Percentiles rank a stretch among this genome's conserved stretches.
phyloP scores from a whole-genome alignment of 768 basidiomycete species.

The Dendrothele bispora region DNA sequence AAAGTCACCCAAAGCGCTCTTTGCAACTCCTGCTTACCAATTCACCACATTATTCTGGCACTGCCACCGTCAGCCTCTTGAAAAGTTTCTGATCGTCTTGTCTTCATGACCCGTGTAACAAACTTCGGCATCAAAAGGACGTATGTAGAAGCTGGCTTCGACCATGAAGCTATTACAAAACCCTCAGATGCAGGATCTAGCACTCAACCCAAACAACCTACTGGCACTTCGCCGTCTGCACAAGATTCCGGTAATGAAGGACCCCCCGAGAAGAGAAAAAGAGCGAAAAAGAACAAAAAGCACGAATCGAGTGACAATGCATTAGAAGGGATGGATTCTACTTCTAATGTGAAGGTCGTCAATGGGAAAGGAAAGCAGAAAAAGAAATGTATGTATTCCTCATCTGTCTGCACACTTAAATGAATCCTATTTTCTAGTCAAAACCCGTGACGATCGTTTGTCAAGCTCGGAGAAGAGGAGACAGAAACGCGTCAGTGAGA shows the following conservation, averaged over 20 bases:
- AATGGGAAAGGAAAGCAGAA: slow-evolving; percentile 14
- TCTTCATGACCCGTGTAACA: slow-evolving; percentile 72
- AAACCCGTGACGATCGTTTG: slow-evolving; percentile 20
- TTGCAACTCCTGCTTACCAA: too few relatives aligned
- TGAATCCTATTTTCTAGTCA: slow-evolving; percentile 11
- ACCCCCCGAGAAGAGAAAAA: slow-evolving; percentile 53
- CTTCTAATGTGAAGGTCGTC: slow-evolving; percentile 10
- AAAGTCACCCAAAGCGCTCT: too few relatives aligned
- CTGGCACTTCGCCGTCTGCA: background rate
- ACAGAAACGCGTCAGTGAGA: slow-evolving; percentile 59
- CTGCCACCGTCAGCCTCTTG: too few relatives aligned
- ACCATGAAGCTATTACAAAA: slow-evolving; percentile 16
- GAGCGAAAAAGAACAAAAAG: slow-evolving; percentile 55
- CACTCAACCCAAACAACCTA: slow-evolving; percentile 1
- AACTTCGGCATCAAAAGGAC: slow-evolving; percentile 75
- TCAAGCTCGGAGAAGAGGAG: slow-evolving; percentile 58
- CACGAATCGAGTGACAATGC: slow-evolving; percentile 34
- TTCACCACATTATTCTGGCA: slow-evolving; percentile 3
- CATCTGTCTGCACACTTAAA: background rate
- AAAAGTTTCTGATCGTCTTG: background rate
- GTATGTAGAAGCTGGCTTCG: slow-evolving; percentile 64
- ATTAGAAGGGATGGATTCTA: background rate
- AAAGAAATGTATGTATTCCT: slow-evolving; percentile 3
- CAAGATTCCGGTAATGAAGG: slow-evolving; percentile 10
- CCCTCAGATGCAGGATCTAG: slow-evolving; percentile 17